Percentiles rank a stretch among this genome's conserved stretches.
phyloP scores from a whole-genome alignment of 768 basidiomycete genomes.

The Termitomyces sp. region DNA sequence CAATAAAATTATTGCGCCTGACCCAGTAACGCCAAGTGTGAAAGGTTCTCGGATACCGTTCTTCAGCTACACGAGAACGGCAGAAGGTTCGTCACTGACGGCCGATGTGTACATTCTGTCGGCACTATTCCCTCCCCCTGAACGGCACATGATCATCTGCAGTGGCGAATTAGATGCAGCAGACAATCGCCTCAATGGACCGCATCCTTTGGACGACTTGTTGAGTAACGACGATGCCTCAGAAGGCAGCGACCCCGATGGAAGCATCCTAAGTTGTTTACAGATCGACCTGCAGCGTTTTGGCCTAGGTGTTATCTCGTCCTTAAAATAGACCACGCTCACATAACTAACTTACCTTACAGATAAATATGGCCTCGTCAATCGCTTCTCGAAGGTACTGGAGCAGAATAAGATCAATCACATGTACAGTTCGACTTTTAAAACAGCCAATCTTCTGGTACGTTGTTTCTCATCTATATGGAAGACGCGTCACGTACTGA shows the following conservation, averaged over 20 bases:
- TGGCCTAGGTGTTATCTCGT: conserved; percentile 52
- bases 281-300: conserved; percentile 74
- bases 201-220: conserved; percentile 32
- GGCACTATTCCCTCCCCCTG: conserved; percentile 64
- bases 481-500: background rate
- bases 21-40: conserved; percentile 10
- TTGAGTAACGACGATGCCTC: conserved; percentile 30
- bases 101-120: conserved; percentile 68
- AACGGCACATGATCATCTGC: conserved; percentile 73
- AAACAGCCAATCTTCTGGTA: conserved; percentile 78
- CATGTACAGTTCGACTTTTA: conserved; percentile 83
- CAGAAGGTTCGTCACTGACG: conserved; percentile 74
- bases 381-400: conserved; percentile 70
- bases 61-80: conserved; percentile 75
- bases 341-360: conserved; percentile 8
- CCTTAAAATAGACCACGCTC: conserved; percentile 1
- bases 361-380: conserved; percentile 81
- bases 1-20: background rate
- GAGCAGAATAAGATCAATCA: conserved; percentile 75
- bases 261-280: conserved; percentile 56
- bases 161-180: conserved; percentile 64
- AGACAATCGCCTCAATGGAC: conserved; percentile 34
- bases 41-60: conserved; percentile 50
- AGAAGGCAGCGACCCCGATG: conserved; percentile 27
- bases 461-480: conserved; percentile 14